Base-by-base conservation (phyloP, 495 filamentous ascomycete genomes). In the Hypoxylon lenormandii region DNA sequence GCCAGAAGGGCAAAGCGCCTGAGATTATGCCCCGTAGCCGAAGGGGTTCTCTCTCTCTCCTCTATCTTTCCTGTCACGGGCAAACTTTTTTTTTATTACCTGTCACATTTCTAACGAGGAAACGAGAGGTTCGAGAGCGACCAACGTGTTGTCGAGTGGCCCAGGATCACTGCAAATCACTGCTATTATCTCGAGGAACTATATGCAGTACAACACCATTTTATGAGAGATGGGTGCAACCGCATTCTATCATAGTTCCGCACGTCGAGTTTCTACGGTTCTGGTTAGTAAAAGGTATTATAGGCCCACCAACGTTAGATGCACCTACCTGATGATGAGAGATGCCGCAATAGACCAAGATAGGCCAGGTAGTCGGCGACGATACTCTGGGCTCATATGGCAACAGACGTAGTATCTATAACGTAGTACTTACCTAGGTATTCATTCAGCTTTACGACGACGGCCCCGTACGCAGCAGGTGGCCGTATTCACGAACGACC, bases 81-180 rank as follows among this genome's bases (percentile, higher is more conserved):
- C 51, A 30, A 55, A 36, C 52, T 3, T 68, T 64, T 71, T 56
- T 3, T 68, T 64, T 71, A 48, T 66, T 64, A 75, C 64, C 38
- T 71, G 70, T 73, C 73, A 71, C 50, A 49, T 73, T 54, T 43
- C 54, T 12, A 62, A 11, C 48, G 28, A 65, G 15, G 22, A 15
- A 65, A 64, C 46, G 66, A 56, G 51, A 56, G 57, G 67, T 61
- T 71, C 53, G 53, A 62, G 56, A 58, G 56, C 57, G 60, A 49
- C 62, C 53, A 13, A 51, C 19, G 5, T 63, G 58, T 55, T 63
- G 68, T 69, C 59, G 49, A 64, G 22, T 28, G 45, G 38, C 46
- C 55, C 42, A 22, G 66, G 42, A 36, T 33, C 54, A 33, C 58
- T 64, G 69, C 69, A 72, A 68, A 72, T 72, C 64, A 60, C 56